These are phyloP conservation scores for Kalanchoe fedtschenkoi DNA, from an alignment of 164 flowering plant genomes.

Conservation along the genomic window DNA sequence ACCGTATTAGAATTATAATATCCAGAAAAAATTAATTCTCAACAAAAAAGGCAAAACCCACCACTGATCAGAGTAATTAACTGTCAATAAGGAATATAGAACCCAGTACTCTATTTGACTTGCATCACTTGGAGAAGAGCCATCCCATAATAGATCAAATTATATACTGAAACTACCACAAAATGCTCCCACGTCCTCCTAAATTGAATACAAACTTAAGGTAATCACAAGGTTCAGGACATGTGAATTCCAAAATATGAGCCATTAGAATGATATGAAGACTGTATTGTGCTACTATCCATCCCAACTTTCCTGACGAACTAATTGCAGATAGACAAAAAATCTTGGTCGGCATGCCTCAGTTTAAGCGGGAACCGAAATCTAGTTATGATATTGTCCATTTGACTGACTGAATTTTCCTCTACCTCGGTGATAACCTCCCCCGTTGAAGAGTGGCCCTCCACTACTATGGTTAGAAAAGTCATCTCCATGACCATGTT, in stretches of 20 bases:
- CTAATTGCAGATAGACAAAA: neutral
- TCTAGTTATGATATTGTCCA: constrained; percentile 14
- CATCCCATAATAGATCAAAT: neutral
- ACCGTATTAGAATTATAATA: no score
- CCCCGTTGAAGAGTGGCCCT: constrained; percentile 24
- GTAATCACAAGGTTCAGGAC: neutral
- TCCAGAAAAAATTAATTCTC: no score
- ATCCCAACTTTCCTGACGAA: neutral
- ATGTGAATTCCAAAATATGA: neutral
- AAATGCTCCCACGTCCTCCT: neutral
- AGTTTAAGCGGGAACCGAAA: neutral
- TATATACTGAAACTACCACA: neutral
- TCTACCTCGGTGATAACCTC: constrained; percentile 31
- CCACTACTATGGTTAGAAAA: constrained; percentile 33
- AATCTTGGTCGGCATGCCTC: neutral
- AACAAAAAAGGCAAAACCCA: no score
- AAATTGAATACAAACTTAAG: neutral
- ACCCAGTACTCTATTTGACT: neutral
- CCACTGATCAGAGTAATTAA: no score
- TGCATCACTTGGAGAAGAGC: neutral
- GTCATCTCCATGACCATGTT: constrained; percentile 35
- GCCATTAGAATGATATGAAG: neutral
- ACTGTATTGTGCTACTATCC: neutral
- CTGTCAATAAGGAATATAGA: neutral
- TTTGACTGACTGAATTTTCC: constrained; percentile 33